Conservation (phyloP, 169 alveolate species). For the Eimeria praecox region DNA sequence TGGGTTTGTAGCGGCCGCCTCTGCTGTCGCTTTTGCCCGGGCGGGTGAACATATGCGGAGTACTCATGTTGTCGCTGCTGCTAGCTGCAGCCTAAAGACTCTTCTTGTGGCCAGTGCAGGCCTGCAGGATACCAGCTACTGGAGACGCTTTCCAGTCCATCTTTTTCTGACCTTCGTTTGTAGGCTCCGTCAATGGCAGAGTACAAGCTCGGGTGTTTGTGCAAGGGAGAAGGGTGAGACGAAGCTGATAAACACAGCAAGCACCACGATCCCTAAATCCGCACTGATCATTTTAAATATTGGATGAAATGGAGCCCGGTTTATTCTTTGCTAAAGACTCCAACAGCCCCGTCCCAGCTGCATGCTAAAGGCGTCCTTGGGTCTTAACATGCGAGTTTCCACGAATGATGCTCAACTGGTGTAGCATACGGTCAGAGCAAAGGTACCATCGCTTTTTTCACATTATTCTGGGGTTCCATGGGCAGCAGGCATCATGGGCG, state of each 20-base stretch:
- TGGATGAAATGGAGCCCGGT: background rate
- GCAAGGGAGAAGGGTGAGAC: background rate
- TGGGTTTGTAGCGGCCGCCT: background rate
- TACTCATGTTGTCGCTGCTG: background rate
- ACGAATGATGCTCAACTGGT: background rate
- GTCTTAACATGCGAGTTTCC: background rate
- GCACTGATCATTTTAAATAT: background rate
- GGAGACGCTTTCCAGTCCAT: background rate
- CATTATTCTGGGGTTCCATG: background rate
- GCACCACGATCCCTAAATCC: background rate
- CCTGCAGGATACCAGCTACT: background rate
- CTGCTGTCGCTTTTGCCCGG: background rate
- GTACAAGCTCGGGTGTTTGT: background rate
- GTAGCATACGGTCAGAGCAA: background rate
- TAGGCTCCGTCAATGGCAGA: background rate
- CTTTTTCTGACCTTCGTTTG: background rate
- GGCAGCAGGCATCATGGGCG: background rate
- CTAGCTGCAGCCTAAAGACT: background rate
- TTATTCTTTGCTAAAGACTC: background rate
- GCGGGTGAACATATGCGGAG: background rate
- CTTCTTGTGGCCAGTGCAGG: background rate
- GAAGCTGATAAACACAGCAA: background rate
- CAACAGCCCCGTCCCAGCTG: background rate
- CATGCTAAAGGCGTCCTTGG: background rate
- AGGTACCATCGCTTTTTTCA: background rate